Base-by-base conservation (phyloP, 1,284 basidiomycete species). In the Malassezia yamatoensis region DNA sequence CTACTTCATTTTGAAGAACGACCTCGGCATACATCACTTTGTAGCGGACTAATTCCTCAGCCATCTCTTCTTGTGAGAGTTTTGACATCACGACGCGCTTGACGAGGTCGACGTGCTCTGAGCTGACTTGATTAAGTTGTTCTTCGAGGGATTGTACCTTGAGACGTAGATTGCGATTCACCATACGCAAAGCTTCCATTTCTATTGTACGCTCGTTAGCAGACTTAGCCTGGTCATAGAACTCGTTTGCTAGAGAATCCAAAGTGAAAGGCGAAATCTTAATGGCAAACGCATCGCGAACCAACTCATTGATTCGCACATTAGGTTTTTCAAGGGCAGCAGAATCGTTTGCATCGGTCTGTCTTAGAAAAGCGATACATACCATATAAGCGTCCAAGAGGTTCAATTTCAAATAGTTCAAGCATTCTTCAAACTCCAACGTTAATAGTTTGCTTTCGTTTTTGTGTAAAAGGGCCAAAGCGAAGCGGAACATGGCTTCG, bases 401-500 rank as follows among this genome's bases (percentile, higher is more conserved):
- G 12, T 61, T 38, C 33, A 62, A 48, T 49, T 70, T 70, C 33
- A 74, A 45, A 47, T 67, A 70, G 16, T 62, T 47, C 2, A 73
- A 58, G 29, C 62, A 64, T 6, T 59, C 51, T 33, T 74, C 72
- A 56, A 73, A 73, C 10, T 46, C 40, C 20, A 72, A 50, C 21
- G 51, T 52, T 21, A 74, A 53, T 16, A 74, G 50, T 33, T 33
- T 35, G 13, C 86, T 84, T 76, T 98, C 93, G 66, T 91, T 94
- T 73, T 86, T 87, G 70, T 85, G 83, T 53, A 98, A 79, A 5
- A 98, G 79, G 13, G 84, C 85, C 18, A 96, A 79, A 54, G 89
- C 88, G 78, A 98, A 98, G 8, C 90, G 84, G 76, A 98, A 96
- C 47, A 96, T 85, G 0, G 93, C 88, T 75, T 98, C 93, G 54